Evolutionary conservation across 2,329 filamentous ascomycete species (phyloP), one percentile per base, ranked within the genome.

Genomic region (Claviceps cyperi): DNA sequence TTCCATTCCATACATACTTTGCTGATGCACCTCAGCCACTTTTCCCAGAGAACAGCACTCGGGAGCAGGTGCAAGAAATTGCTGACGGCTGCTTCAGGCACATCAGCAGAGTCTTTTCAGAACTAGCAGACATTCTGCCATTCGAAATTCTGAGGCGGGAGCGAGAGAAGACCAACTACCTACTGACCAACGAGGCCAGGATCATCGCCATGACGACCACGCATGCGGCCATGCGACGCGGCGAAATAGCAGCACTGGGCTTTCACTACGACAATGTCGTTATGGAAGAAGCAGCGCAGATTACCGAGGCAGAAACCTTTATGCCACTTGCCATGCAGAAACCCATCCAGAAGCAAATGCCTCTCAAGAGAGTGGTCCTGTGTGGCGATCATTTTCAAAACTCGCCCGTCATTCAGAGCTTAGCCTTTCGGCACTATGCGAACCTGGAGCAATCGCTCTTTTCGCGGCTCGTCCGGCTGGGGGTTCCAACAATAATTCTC

Each of bases 161-260:
- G 55, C 82, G 86, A 37, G 92, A 98, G 64, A 96, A 94, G 69
- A 85, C 90, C 48, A 97, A 97, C 65, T 98, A 98, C 61, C 79
- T 98, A 5, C 77, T 98, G 36, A 84, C 89, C 5, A 96, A 89
- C 60, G 91, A 97, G 67, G 94, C 94, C n/a, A 83, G 92, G 37
- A 92, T 98, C 54, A 84, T 98, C 56, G 94, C 92, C 51, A 98
- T 98, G 94, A 98, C 92, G 17, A 94, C 90, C 4, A 98, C 94
- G 0, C 92, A 98, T 65, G 94, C 92, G 4, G 92, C 92, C 1
- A 98, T 98, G 77, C 81, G 89, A 53, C 77, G 91, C 54, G 81
- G 87, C 55, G 91, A 97, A 60, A 97, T 98, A 58, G 84, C 88
- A 1, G 76, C 79, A 15, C 76, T 97, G n/a, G 90, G 90, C 15